phyloP scores from a whole-genome alignment of 1,284 basidiomycete species.

The Cryptococcus deneoformans region DNA sequence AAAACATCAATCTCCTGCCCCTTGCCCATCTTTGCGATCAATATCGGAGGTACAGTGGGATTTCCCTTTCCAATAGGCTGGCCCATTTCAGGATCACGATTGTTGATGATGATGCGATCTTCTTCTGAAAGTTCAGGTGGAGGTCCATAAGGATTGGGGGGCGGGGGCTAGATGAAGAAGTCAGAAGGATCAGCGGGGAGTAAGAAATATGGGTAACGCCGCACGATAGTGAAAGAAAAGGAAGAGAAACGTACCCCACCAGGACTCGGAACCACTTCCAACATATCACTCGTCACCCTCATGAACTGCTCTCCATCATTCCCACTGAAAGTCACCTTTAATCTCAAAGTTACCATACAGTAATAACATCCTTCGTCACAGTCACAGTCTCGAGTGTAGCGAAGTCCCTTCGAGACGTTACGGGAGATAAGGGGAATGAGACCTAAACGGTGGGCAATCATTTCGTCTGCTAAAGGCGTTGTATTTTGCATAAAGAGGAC shows the following conservation, averaged over 20 bases:
- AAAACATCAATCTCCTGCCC: slow-evolving; percentile 86
- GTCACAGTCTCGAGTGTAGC: slow-evolving; percentile 55
- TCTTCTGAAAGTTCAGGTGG: slow-evolving; percentile 38
- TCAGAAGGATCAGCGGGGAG: background rate
- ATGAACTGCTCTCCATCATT: slow-evolving; percentile 30
- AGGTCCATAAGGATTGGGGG: slow-evolving; percentile 34
- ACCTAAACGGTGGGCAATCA: slow-evolving; percentile 92
- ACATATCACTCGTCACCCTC: slow-evolving; percentile 47
- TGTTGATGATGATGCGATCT: slow-evolving; percentile 48
- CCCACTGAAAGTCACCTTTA: slow-evolving; percentile 39
- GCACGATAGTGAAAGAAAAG: background rate
- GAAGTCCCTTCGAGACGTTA: slow-evolving; percentile 78
- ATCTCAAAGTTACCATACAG: slow-evolving; percentile 46
- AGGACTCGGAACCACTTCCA: slow-evolving; percentile 42
- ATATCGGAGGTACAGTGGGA: slow-evolving; percentile 62
- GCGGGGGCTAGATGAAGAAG: slow-evolving; percentile 13
- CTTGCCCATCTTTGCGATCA: slow-evolving; percentile 89
- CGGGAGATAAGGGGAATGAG: slow-evolving; percentile 87
- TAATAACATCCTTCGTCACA: slow-evolving; percentile 51
- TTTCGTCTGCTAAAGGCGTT: slow-evolving; percentile 93
- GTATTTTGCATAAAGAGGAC: slow-evolving; percentile 93
- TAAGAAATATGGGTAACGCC: background rate
- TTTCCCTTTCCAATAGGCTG: slow-evolving; percentile 81
- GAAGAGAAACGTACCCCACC: slow-evolving; percentile 21
- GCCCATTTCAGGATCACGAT: slow-evolving; percentile 75